phyloP scores from a whole-genome alignment of 2,329 filamentous ascomycete genomes.

The Apiospora saccharicola region DNA sequence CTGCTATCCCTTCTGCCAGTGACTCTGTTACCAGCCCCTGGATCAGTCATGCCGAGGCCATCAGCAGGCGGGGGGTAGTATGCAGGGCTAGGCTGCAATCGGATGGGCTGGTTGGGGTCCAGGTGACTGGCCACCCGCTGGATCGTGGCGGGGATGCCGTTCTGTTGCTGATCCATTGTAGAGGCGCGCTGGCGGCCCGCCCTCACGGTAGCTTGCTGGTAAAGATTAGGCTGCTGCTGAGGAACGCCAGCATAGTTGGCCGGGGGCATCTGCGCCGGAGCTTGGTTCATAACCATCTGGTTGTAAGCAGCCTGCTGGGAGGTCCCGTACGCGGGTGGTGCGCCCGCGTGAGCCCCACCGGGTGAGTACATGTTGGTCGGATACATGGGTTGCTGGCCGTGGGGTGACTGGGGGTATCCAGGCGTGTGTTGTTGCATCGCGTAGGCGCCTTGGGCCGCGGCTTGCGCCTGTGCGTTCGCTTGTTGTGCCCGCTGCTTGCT shows the following conservation, averaged over 20 bases:
- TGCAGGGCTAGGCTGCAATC: constrained; percentile 92
- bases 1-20: constrained; percentile 80
- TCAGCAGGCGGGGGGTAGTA: constrained; percentile 95
- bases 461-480: constrained; percentile 74
- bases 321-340: constrained; percentile 78
- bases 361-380: constrained; percentile 83
- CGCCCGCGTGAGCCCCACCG: constrained; percentile 58
- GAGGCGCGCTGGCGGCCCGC: constrained; percentile 87
- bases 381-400: constrained; percentile 72
- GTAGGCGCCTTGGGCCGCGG: constrained; percentile 73
- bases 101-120: constrained; percentile 92
- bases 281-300: constrained; percentile 75
- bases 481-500: constrained; percentile 88
- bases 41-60: constrained; percentile 72
- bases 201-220: constrained; percentile 80
- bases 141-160: constrained; percentile 89
- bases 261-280: constrained; percentile 70
- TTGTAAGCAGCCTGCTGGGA: constrained; percentile 75
- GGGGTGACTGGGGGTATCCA: constrained; percentile 52
- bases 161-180: constrained; percentile 95
- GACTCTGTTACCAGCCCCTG: constrained; percentile 55
- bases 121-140: constrained; percentile 96
- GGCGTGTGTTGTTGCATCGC: constrained; percentile 47
- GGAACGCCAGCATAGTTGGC: constrained; percentile 66
- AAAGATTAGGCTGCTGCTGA: constrained; percentile 59